phyloP scores from a whole-genome alignment of 139 green algal species.

The Edaphochlamys debaryana region DNA sequence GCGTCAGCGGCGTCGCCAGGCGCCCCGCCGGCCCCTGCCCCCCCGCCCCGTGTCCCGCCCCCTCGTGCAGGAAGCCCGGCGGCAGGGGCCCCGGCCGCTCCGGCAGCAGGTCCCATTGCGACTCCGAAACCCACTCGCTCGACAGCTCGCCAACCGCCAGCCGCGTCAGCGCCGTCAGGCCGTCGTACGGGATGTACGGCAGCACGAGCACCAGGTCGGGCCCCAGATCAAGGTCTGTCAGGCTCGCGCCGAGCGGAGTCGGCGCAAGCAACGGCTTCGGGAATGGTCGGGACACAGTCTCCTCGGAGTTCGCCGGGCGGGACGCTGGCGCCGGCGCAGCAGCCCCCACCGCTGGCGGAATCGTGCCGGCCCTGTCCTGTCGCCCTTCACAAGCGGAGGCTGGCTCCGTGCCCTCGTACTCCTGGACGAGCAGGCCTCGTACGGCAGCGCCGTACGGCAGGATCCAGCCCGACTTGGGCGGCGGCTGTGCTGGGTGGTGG shows the following conservation, averaged over 20 bases:
- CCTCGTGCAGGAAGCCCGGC: not conserved
- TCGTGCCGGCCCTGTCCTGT: too few species aligned
- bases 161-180: not conserved
- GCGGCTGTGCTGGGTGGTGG: not conserved
- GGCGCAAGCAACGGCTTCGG: too few species aligned
- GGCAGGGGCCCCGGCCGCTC: constrained; percentile 14
- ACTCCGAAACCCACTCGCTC: not conserved
- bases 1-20: not conserved
- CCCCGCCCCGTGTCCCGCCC: not conserved
- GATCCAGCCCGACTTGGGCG: not conserved
- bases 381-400: too few species aligned
- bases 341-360: too few species aligned
- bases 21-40: not conserved
- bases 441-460: not conserved
- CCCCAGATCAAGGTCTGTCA: constrained; percentile 16
- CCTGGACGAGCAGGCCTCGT: not conserved
- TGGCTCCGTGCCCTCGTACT: too few species aligned
- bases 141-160: constrained; percentile 24
- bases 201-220: constrained; percentile 1
- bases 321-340: too few species aligned
- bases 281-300: too few species aligned
- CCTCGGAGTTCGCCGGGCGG: too few species aligned
- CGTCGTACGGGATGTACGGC: constrained; percentile 8
- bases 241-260: too few species aligned
- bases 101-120: constrained; percentile 11